Percentiles rank a stretch among this genome's conserved stretches.
phyloP scores from a whole-genome alignment of 441 rosid genomes.

The Erysimum cheiri region DNA sequence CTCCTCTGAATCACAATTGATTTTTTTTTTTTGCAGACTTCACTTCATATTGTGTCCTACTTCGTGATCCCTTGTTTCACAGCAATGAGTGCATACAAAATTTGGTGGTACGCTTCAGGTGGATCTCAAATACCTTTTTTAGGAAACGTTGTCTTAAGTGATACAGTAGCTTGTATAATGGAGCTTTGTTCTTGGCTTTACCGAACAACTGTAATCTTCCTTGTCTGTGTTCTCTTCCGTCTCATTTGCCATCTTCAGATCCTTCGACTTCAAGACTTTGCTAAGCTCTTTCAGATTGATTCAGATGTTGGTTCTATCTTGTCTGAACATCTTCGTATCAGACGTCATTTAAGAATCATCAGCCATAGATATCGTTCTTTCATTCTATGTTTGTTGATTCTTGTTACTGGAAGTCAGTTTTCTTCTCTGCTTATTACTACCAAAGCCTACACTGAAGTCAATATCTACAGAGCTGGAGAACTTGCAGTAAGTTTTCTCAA shows the following conservation, averaged over 20 bases:
- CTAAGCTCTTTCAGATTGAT: conserved; percentile 68
- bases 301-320: conserved; percentile 75
- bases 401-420: conserved; percentile 87
- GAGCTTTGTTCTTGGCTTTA: conserved; percentile 95
- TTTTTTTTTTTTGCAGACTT: conserved; percentile 63
- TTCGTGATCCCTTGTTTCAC: conserved; percentile 79
- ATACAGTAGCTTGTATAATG: conserved; percentile 77
- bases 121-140: conserved; percentile 90
- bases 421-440: conserved; percentile 84
- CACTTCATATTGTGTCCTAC: conserved; percentile 65
- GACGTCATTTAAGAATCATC: conserved; percentile 84
- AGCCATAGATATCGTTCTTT: conserved; percentile 86
- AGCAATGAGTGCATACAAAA: conserved; percentile 83
- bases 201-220: conserved; percentile 80
- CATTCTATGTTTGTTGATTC: conserved; percentile 60
- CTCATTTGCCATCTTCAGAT: conserved; percentile 89
- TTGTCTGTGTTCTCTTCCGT: conserved; percentile 84
- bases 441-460: conserved; percentile 53
- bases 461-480: conserved; percentile 81
- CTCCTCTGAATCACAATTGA: no score
- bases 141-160: conserved; percentile 79
- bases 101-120: conserved; percentile 98
- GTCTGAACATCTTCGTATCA: conserved; percentile 82
- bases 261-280: conserved; percentile 88
- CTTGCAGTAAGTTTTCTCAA: conserved; percentile 59